Conservation (phyloP, 1,139 yeast genomes). For the Tardiomyces digboiensis region DNA sequence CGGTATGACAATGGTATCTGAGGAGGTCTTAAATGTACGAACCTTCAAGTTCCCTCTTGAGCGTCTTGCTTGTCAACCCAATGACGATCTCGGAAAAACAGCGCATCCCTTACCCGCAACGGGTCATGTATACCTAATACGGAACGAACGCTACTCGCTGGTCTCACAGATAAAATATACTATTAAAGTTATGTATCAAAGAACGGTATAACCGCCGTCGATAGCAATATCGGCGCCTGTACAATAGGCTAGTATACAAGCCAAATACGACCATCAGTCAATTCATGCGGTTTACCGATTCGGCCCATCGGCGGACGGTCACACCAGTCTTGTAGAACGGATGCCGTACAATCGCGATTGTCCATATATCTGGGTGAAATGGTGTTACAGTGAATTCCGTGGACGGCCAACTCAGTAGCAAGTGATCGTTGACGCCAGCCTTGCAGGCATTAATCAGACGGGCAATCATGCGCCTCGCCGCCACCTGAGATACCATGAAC, state of each 20-base stretch:
- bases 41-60: no score
- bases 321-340: conserved; percentile 43
- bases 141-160: no score
- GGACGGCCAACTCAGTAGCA: conserved; percentile 50
- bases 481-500: conserved; percentile 54
- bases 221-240: conserved; percentile 59
- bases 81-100: no score
- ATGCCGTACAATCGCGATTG: conserved; percentile 39
- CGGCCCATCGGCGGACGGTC: conserved; percentile 59
- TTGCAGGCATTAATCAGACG: conserved; percentile 48
- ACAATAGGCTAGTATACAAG: conserved; percentile 52
- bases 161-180: no score
- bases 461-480: conserved; percentile 67
- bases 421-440: conserved; percentile 51
- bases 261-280: conserved; percentile 60
- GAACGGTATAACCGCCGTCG: conserved; percentile 54
- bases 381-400: conserved; percentile 44
- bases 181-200: no score
- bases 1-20: no score
- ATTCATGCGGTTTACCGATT: conserved; percentile 56
- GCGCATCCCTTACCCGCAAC: no score
- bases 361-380: conserved; percentile 51
- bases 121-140: no score
- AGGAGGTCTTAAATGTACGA: no score
- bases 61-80: no score